Evolutionary conservation across 2,329 filamentous ascomycete genomes (phyloP), one percentile per base, ranked within the genome.

Genomic region (Periglandula ipomoeae): DNA sequence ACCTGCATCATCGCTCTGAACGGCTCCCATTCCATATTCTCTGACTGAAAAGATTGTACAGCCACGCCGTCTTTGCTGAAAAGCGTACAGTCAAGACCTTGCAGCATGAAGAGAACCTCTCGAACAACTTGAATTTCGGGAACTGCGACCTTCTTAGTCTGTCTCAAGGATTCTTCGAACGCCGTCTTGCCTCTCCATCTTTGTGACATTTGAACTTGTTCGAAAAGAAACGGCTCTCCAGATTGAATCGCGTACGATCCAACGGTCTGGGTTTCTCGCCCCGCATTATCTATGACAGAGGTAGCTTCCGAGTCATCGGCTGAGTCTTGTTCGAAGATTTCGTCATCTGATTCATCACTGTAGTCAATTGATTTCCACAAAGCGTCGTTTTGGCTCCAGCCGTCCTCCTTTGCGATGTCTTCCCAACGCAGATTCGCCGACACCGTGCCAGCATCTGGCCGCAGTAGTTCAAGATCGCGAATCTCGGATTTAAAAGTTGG

Each of bases 81-180:
- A 1, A 95, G 61, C 2, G 81, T 84, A 2, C 86, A 91, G 5
- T 82, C 77, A 4, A 93, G 69, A 1, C 90, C 90, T 47, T 81
- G 79, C 0, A 97, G 75, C 87, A 96, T 94, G 58, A 88, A 91
- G 0, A 96, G 70, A 0, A 81, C 78, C 47, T 97, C 89, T 43
- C 89, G 80, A 23, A 90, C 69, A 10, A 83, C 71, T 54, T 90
- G 82, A 1, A 86, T 70, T 61, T 95, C 90, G 0, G 85, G 79
- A 5, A 91, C 70, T 1, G 65, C 58, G 1, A 70, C 62, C 49
- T 73, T 74, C 27, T 64, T 65, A 1, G 64, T 52, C 30, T 58
- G 60, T 0, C 62, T 64, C 9, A 58, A 52, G 3, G 60, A 44
- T 19, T 71, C 67, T 45, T 48, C 66, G 44, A 40, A 74, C 52